Conservation (phyloP, 2,329 filamentous ascomycete species). For the Proliferodiscus dingleyae region DNA sequence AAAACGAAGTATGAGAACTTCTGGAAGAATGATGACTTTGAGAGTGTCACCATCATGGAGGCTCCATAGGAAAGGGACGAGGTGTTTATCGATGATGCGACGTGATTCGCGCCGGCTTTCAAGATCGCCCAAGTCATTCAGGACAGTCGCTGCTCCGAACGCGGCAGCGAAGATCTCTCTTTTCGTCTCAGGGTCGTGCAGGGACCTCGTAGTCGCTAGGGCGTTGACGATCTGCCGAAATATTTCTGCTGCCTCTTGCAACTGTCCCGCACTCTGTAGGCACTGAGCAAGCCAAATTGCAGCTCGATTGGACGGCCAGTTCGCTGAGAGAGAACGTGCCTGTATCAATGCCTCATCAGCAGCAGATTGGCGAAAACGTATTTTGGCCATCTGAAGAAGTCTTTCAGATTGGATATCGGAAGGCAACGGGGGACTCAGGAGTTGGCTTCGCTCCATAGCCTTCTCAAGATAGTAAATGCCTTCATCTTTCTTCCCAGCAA, state of each 20-base stretch:
- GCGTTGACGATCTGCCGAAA: neutral
- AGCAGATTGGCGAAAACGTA: neutral
- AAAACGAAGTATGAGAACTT: too few species aligned
- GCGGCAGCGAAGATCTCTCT: too few species aligned
- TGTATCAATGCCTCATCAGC: neutral
- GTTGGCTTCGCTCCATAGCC: neutral
- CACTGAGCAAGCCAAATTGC: slow-evolving; percentile 1
- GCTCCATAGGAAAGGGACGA: too few species aligned
- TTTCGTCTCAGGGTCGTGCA: neutral
- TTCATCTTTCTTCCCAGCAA: neutral
- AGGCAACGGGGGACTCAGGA: neutral
- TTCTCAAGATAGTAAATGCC: neutral
- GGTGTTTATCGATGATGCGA: too few species aligned
- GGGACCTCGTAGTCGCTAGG: neutral
- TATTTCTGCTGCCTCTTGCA: neutral
- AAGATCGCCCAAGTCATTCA: too few species aligned
- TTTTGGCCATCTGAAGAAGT: neutral
- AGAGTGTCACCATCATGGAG: too few species aligned
- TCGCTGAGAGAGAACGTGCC: neutral
- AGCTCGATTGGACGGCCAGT: neutral
- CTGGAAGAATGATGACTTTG: too few species aligned
- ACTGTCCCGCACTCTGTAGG: neutral
- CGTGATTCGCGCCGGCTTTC: too few species aligned
- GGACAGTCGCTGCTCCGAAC: too few species aligned
- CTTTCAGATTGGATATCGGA: too few species aligned